Evolutionary conservation across 495 filamentous ascomycete species (phyloP).

Genomic region (Neurospora sp.): DNA sequence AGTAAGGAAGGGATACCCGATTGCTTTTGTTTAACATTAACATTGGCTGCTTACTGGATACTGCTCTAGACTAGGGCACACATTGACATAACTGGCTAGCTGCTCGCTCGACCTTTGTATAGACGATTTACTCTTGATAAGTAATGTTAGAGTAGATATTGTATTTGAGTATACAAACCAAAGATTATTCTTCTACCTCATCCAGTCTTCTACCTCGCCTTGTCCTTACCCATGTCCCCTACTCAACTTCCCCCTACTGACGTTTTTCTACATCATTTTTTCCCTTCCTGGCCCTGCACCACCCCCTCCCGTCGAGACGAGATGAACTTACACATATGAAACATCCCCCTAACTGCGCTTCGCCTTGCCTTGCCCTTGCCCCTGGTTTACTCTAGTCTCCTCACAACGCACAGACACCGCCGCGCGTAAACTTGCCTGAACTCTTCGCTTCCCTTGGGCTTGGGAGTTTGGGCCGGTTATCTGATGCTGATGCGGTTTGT

Average conservation of each 20-base stretch:
- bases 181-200: background rate
- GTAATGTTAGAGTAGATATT: background rate
- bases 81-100: background rate
- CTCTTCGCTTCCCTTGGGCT: background rate
- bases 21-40: background rate
- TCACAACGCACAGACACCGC: background rate
- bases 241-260: background rate
- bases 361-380: background rate
- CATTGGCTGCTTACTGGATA: background rate
- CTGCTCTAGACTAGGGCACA: background rate
- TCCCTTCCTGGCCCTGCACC: background rate
- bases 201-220: background rate
- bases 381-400: background rate
- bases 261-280: background rate
- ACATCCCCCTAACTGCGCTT: background rate
- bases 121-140: background rate
- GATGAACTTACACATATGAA: background rate
- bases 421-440: background rate
- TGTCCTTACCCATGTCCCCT: background rate
- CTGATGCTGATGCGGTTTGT: background rate
- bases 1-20: background rate
- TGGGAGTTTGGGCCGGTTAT: background rate
- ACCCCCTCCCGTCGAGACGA: background rate
- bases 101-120: background rate
- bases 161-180: background rate